Conservation (phyloP, 2,329 filamentous ascomycete species). For the Epichloe uncinata region DNA sequence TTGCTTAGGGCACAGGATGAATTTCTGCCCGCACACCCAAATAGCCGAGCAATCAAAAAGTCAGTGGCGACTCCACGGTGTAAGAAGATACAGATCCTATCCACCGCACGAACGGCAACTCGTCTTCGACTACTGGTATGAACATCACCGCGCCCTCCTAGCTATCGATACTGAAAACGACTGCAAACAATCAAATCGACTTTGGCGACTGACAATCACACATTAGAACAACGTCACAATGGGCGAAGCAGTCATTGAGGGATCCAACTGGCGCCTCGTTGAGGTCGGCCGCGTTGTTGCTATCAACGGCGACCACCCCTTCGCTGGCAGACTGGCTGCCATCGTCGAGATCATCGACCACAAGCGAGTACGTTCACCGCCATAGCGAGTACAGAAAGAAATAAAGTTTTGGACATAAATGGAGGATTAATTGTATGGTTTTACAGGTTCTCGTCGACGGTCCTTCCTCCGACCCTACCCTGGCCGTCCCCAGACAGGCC, state of each 20-base stretch:
- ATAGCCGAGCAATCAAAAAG: constrained; percentile 28
- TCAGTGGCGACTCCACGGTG: constrained; percentile 25
- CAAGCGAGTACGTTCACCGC: constrained; percentile 85
- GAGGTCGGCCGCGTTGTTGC: constrained; percentile 97
- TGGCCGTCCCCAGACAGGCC: constrained; percentile 76
- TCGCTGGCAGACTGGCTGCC: constrained; percentile 73
- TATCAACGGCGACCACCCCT: constrained; percentile 67
- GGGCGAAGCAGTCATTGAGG: constrained; percentile 71
- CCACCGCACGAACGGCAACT: constrained; percentile 23
- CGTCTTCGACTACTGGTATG: constrained; percentile 28
- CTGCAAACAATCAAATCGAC: background rate
- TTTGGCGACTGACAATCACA: constrained; percentile 19
- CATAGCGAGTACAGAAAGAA: background rate
- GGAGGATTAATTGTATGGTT: constrained; percentile 3
- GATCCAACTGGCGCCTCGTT: constrained; percentile 85
- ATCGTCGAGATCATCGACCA: constrained; percentile 99
- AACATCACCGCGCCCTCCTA: constrained; percentile 10
- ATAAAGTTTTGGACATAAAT: background rate
- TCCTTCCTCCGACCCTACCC: constrained; percentile 67
- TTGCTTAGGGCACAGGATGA: constrained; percentile 29
- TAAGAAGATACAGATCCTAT: constrained; percentile 23
- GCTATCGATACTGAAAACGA: background rate
- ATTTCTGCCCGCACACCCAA: constrained; percentile 27
- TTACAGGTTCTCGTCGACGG: constrained; percentile 87
- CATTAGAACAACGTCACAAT: constrained; percentile 53